phyloP scores from a whole-genome alignment of 2,329 filamentous ascomycete species.

The Cercospora zeina region DNA sequence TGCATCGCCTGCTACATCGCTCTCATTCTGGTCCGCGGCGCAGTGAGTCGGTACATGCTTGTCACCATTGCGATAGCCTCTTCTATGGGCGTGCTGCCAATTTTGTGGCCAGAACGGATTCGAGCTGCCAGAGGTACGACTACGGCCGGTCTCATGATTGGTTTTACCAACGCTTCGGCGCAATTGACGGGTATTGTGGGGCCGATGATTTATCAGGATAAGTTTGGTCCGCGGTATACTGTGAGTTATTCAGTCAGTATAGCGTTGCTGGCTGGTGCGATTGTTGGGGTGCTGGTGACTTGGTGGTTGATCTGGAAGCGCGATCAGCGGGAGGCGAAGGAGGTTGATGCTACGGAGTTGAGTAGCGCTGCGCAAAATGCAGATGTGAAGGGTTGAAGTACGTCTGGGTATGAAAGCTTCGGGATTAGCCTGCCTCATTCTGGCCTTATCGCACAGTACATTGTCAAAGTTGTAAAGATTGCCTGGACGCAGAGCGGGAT shows the following conservation, averaged over 20 bases:
- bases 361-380: neutral
- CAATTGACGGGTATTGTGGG: constrained; percentile 46
- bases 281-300: constrained; percentile 28
- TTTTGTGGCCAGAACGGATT: constrained; percentile 48
- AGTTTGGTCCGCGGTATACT: constrained; percentile 45
- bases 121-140: constrained; percentile 45
- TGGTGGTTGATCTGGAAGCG: constrained; percentile 27
- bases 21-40: constrained; percentile 43
- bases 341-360: neutral
- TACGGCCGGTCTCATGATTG: constrained; percentile 44
- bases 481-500: too few relatives aligned
- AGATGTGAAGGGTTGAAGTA: neutral
- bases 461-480: too few relatives aligned
- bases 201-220: constrained; percentile 46
- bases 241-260: constrained; percentile 44
- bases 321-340: constrained; percentile 12
- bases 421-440: too few relatives aligned
- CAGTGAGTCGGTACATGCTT: constrained; percentile 44
- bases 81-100: constrained; percentile 44
- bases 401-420: too few relatives aligned
- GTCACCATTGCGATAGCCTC: constrained; percentile 46
- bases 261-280: constrained; percentile 38
- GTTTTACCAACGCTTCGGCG: constrained; percentile 41
- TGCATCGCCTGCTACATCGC: constrained; percentile 46
- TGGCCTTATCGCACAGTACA: too few relatives aligned